Base-by-base conservation (phyloP, 2,329 filamentous ascomycete species). In the Aspergillus pseudoviridinutans region DNA sequence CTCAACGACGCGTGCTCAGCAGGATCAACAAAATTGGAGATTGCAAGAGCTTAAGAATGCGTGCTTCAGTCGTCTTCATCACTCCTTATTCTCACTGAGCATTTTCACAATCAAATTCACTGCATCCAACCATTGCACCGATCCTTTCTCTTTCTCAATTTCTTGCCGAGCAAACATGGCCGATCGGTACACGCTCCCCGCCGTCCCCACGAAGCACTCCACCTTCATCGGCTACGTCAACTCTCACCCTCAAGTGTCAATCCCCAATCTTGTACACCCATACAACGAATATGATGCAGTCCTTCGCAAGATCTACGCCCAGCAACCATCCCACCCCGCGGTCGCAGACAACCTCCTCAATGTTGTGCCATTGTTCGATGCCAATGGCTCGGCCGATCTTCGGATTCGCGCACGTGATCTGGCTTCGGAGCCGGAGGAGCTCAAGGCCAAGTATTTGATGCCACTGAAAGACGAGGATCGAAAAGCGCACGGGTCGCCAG, bases 401-500 rank as follows among this genome's bases (percentile, higher is more conserved):
- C 65, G 58, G 6, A 62, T 73, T 52, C 68, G 70, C 49, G 72
- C 74, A 28, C 65, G 75, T 20, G 64, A 75, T 53, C 59, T 72
- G 10, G 58, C 56, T 1, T 64, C 68, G 0, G 72, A 76, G 50
- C 53, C 66, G 1, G 55, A 67, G 4, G 64, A 68, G 28, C 57
- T 64, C 10, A 70, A 69, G 42, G 67, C 71, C 22, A 71, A 68
- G 49, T 77, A 74, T 50, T 56, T 77, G 7, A 60, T 76, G 41
- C 61, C 72, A 3, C 50, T 77, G 42, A 60, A 66, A 20, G 55
- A 65, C 0, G 78, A 84, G 3, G 81, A 87, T 52, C 86, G 91
- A 38, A 86, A 85, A 51, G 66, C 78, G 0, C 75, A 84, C 68
- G 87, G 84, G 4, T 82, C 86, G 1, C 84, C 84, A 3, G 90